Evolutionary conservation across 306 rosid species (phyloP).

Genomic region (Ormosia emarginata): DNA sequence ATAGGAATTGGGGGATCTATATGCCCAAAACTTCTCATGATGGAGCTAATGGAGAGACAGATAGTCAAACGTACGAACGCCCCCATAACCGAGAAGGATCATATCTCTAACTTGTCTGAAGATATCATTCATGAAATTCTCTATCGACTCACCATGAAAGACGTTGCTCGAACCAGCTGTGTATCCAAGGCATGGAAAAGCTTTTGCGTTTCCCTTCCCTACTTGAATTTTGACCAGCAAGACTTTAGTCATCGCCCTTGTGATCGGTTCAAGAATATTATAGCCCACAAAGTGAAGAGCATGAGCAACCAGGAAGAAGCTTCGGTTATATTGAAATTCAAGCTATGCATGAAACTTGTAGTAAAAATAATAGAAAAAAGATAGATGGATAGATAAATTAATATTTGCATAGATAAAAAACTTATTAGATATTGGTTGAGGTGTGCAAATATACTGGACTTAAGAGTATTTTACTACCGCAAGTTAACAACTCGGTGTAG

Average conservation of each 20-base stretch:
- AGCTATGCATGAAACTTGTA: neutral
- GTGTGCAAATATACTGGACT: no score
- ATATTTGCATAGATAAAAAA: no score
- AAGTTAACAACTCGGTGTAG: no score
- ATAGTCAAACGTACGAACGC: no score
- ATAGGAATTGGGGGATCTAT: no score
- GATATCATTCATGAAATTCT: neutral
- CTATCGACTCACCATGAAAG: neutral
- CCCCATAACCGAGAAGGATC: neutral
- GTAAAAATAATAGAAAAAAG: no score
- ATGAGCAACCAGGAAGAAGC: neutral
- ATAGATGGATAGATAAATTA: no score
- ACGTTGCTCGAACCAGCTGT: neutral
- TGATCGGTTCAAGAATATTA: neutral
- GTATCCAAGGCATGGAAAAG: neutral
- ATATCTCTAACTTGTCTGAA: neutral
- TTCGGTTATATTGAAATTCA: neutral
- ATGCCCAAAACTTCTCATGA: no score
- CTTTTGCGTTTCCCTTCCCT: neutral
- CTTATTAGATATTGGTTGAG: no score
- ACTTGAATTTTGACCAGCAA: neutral
- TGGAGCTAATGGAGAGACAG: no score
- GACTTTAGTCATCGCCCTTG: neutral
- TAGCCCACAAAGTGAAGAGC: neutral
- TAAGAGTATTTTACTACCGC: no score